A percentile compares a stretch with the other conserved stretches of the same genome.
Evolutionary conservation across 1,139 yeast genomes (phyloP).

Genomic region (Blastobotrys illinoisensis): DNA sequence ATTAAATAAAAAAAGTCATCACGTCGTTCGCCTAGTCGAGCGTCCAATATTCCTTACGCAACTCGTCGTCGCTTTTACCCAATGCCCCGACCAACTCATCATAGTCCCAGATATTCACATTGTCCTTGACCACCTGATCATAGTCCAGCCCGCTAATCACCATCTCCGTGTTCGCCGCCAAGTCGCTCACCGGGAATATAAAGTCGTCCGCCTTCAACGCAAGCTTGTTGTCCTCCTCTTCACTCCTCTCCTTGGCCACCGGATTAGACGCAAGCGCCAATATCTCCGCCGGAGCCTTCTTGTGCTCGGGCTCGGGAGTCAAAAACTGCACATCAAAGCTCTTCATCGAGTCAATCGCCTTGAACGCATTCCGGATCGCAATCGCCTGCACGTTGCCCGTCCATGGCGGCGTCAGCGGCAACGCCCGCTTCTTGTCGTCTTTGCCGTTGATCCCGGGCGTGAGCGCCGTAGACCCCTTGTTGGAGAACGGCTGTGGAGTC

Average conservation of each 20-base stretch:
- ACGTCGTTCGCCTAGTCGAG: constrained; percentile 5
- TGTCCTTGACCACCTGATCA: constrained; percentile 6
- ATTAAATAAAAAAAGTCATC: background rate
- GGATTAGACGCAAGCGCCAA: background rate
- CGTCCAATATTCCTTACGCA: constrained; percentile 26
- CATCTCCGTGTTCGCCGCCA: background rate
- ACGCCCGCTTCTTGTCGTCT: constrained; percentile 4
- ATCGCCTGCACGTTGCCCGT: constrained; percentile 27
- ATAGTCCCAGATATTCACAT: constrained; percentile 24
- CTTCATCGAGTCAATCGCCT: constrained; percentile 25
- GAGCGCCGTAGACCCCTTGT: constrained; percentile 19
- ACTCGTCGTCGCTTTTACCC: constrained; percentile 22
- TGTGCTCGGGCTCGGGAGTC: constrained; percentile 25
- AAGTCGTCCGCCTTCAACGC: background rate
- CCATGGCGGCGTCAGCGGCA: constrained; percentile 23
- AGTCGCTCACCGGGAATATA: background rate
- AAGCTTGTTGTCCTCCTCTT: background rate
- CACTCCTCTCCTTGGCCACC: background rate
- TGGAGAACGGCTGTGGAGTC: constrained; percentile 26
- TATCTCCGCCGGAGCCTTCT: constrained; percentile 4
- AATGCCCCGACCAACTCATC: constrained; percentile 21
- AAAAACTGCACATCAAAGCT: constrained; percentile 24
- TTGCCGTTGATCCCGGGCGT: constrained; percentile 11
- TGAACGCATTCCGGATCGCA: constrained; percentile 26
- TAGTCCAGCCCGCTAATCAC: constrained; percentile 3